Base-by-base conservation (phyloP, 2,329 filamentous ascomycete species). In the Arachnomyces sp. region DNA sequence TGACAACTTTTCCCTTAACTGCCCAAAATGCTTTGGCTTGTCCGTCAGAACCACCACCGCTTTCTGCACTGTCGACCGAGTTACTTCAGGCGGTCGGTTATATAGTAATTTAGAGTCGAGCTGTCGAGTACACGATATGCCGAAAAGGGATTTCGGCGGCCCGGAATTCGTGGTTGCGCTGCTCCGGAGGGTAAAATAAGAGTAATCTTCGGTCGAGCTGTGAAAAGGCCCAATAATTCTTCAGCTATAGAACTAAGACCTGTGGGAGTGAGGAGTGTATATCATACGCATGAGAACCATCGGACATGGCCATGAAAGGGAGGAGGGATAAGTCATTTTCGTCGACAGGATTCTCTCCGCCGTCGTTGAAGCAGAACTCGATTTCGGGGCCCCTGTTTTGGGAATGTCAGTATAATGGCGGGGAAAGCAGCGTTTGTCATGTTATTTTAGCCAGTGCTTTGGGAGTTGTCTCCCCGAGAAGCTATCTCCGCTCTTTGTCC, bases 11-110 rank as follows among this genome's bases (percentile, higher is more conserved):
- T 96, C 86, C 54, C 90, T 81, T 59, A 98, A 69, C 67, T 92
- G 84, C 41, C 88, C 89, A 62, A 98, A 94, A 55, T 80, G 80
- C 57, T 92, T 84, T 7, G 92, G 92, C 47, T 79, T 87, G 63
- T 95, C 86, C 40, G 86, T 88, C 51, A 98, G 87, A 40, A 94
- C 88, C 34, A 98, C 90, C 3, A 98, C 88, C 11, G 90, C 92
- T 69, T 98, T 98, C 61, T 98, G 92, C 31, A 98, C 92, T 1
- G 92, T 95, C 44, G 87, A 94, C 46, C 92, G 77, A n/a, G 92
- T 98, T 38, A 98, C 92, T 43, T 96, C 90, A 37, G 83, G 71
- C 0, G 88, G 84, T 18, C 86, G 78, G 57, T 85, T 79, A 49
- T 87, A 74, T 47, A 98, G 72, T 53, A 81, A 72, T 11, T 79